A percentile compares a stretch with the other conserved stretches of the same genome.
phyloP scores from a whole-genome alignment of 2,329 filamentous ascomycete species.

The Ophiostoma perfectum region DNA sequence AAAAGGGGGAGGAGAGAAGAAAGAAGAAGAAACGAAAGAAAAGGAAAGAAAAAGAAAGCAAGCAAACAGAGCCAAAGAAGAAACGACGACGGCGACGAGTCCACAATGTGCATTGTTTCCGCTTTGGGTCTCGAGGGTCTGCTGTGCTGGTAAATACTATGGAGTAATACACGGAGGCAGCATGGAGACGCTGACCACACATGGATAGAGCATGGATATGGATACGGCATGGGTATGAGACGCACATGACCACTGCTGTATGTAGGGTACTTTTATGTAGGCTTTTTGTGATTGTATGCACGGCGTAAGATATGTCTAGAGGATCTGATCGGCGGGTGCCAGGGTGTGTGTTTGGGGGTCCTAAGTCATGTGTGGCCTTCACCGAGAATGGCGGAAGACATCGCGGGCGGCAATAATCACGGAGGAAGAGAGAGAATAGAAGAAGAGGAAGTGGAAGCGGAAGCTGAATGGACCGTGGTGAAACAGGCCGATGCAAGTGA shows the following conservation, averaged over 20 bases:
- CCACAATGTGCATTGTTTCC: conserved; percentile 4
- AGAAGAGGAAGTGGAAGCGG: background rate
- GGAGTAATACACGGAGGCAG: too few species aligned
- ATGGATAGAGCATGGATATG: too few species aligned
- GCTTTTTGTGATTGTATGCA: background rate
- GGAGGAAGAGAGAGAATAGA: background rate
- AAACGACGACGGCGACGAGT: background rate
- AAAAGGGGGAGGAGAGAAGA: background rate
- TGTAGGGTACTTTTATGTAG: conserved; percentile 3
- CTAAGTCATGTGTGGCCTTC: background rate
- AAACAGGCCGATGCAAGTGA: background rate
- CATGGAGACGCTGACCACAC: too few species aligned
- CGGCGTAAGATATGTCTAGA: background rate
- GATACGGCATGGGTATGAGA: background rate
- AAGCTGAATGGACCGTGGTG: background rate
- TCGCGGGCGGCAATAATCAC: background rate
- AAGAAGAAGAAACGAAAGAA: background rate
- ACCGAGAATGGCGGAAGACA: background rate
- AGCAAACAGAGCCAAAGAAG: background rate
- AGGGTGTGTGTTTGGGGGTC: background rate
- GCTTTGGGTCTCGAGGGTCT: background rate
- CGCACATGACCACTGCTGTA: background rate
- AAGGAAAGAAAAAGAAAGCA: background rate
- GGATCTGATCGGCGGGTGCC: background rate
- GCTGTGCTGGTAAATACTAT: background rate